Base-by-base conservation (phyloP, 805 yeast genomes). In the Yarrowia sp. region DNA sequence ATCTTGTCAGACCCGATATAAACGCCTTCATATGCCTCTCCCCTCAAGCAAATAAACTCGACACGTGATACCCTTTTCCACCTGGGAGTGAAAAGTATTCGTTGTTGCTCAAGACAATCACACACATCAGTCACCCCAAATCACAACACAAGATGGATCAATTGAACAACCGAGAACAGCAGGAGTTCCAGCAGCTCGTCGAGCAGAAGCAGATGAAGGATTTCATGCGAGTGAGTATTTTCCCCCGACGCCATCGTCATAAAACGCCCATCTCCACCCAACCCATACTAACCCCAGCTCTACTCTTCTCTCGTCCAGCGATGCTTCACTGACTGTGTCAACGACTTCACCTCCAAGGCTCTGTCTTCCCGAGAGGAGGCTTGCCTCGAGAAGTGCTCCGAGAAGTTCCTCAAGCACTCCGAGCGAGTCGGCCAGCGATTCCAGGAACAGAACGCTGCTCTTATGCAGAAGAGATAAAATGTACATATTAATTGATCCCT, bases 151-250 rank as follows among this genome's bases (percentile, higher is more conserved):
- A 61, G 65, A 93, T 93, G 99, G 99, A 93, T 75, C 96, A 90
- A 78, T 83, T 93, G 72, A 93, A 93, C 83, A 87, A 86, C 75
- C 89, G 90, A 76, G 99, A 93, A 80, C 98, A 95, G 80, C 97
- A 92, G 79, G 93, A 92, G 72, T 93, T 93, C 79, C 97, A 92
- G 79, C 92, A 88, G 77, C 81, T 93, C 69, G 96, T 93, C 69
- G 99, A 93, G 80, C 92, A 89, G 76, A 93, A 93, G 83, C 99
- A 93, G 80, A 92, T 95, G 97, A 90, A 89, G 79, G 99, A 93
- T 78, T 95, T 93, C 87, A 93, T 95, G 98, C 88, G 95, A 76
- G 85, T 85, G 70, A 66, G 80, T 78, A 41, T n/a, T n/a, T 46
- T 14, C 22, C 16, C 17, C n/a, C n/a, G n/a, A n/a, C n/a, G 16